Conservation (phyloP, 208 protist species). For the Phytomonas francai region DNA sequence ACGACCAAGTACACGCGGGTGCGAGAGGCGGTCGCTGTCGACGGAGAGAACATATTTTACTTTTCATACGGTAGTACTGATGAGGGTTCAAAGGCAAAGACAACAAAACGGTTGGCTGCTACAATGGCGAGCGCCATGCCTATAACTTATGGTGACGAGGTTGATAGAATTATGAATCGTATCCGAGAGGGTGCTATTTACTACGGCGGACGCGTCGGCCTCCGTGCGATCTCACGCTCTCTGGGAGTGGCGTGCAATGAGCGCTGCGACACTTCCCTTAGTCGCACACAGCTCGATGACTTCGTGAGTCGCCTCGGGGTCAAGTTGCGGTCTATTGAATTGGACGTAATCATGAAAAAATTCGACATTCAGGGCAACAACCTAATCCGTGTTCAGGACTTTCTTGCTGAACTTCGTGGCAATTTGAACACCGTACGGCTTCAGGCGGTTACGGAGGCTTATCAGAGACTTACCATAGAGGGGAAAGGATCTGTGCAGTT, state of each 20-base stretch:
- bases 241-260: constrained; percentile 74
- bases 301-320: constrained; percentile 49
- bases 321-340: constrained; percentile 39
- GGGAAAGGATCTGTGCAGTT: constrained; percentile 69
- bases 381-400: constrained; percentile 62
- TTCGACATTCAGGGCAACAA: constrained; percentile 70
- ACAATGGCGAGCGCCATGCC: constrained; percentile 15
- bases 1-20: constrained; percentile 27
- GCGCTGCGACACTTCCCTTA: constrained; percentile 29
- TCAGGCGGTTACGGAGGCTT: constrained; percentile 53
- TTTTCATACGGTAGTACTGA: constrained; percentile 17
- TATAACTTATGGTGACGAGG: constrained; percentile 31
- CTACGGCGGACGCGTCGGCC: constrained; percentile 61
- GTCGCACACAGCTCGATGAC: constrained; percentile 35
- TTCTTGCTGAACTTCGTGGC: constrained; percentile 71
- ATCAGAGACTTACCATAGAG: constrained; percentile 70
- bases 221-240: constrained; percentile 58
- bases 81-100: not conserved
- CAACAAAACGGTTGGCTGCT: not conserved
- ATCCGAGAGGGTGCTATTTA: constrained; percentile 57
- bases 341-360: constrained; percentile 67
- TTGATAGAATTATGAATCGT: constrained; percentile 15
- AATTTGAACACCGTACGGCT: constrained; percentile 54
- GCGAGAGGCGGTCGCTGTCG: constrained; percentile 28
- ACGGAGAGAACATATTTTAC: constrained; percentile 61